A percentile compares a stretch with the other conserved stretches of the same genome.
These are phyloP conservation scores for Podospora bellae-mahoneyi DNA, from an alignment of 495 filamentous ascomycete species.

Conservation along the genomic window DNA sequence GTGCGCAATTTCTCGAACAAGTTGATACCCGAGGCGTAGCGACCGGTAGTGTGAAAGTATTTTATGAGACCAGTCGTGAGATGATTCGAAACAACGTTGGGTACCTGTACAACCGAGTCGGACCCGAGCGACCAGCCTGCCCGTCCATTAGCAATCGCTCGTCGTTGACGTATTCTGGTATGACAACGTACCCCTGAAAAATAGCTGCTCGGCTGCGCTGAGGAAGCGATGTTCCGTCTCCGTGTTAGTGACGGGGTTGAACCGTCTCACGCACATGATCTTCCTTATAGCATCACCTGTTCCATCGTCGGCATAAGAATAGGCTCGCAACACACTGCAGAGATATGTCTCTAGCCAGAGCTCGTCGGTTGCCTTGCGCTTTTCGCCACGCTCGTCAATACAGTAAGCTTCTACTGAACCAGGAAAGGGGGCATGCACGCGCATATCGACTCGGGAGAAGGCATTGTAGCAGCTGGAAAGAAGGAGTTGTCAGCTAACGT, in stretches of 20 bases:
- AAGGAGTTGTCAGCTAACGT: background rate
- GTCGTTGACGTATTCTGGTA: background rate
- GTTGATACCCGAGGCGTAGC: constrained; percentile 94
- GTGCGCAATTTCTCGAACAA: constrained; percentile 94
- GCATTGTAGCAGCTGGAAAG: constrained; percentile 90
- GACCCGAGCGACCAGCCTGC: constrained; percentile 92
- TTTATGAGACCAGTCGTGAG: constrained; percentile 86
- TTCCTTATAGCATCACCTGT: constrained; percentile 86
- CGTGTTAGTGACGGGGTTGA: constrained; percentile 95
- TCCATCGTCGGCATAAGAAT: constrained; percentile 93
- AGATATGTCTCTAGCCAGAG: constrained; percentile 98
- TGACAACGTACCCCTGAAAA: constrained; percentile 72
- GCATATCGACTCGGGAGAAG: constrained; percentile 97
- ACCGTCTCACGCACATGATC: constrained; percentile 89
- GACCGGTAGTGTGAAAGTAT: constrained; percentile 93
- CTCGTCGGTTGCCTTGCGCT: constrained; percentile 82
- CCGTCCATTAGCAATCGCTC: background rate
- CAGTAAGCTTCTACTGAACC: constrained; percentile 94
- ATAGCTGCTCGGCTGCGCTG: constrained; percentile 89
- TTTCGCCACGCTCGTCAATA: constrained; percentile 93
- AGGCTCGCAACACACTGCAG: constrained; percentile 87
- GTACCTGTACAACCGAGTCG: constrained; percentile 95
- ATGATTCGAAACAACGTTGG: constrained; percentile 95
- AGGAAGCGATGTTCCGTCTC: constrained; percentile 96
- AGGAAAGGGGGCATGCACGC: constrained; percentile 93